These are phyloP conservation scores for Irpex rosettiformis DNA, from an alignment of 1,284 basidiomycete species.

Conservation along the genomic window DNA sequence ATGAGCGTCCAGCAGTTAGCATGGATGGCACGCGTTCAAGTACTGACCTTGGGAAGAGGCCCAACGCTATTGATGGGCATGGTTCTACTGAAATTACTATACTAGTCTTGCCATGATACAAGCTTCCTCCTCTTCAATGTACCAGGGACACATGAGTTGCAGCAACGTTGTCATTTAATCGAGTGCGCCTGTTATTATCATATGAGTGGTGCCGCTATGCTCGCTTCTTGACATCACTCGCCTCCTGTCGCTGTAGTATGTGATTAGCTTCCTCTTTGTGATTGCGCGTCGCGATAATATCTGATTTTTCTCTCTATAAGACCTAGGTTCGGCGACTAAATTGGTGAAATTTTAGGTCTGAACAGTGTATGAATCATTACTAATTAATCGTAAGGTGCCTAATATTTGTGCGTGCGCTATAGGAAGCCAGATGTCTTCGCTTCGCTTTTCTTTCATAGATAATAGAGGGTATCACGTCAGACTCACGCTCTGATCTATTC, in stretches of 20 bases:
- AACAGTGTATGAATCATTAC: no score
- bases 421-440: no score
- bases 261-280: neutral
- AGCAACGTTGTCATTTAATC: neutral
- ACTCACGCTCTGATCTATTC: no score
- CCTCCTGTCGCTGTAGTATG: neutral
- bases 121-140: neutral
- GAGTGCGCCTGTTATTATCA: neutral
- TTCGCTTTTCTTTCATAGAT: no score
- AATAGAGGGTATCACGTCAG: no score
- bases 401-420: no score
- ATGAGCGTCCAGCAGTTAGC: conserved; percentile 23
- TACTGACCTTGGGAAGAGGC: neutral
- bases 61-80: neutral
- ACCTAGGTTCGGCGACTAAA: no score
- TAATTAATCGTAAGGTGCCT: no score
- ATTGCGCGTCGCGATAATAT: neutral
- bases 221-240: neutral
- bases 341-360: no score
- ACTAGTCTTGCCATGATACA: conserved; percentile 8
- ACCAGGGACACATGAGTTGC: neutral
- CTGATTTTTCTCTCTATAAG: neutral
- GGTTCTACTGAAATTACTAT: conserved; percentile 5
- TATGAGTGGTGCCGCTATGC: neutral
- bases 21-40: conserved; percentile 16